phyloP scores from a whole-genome alignment of 2,329 filamentous ascomycete genomes.

The Venturia asperata region DNA sequence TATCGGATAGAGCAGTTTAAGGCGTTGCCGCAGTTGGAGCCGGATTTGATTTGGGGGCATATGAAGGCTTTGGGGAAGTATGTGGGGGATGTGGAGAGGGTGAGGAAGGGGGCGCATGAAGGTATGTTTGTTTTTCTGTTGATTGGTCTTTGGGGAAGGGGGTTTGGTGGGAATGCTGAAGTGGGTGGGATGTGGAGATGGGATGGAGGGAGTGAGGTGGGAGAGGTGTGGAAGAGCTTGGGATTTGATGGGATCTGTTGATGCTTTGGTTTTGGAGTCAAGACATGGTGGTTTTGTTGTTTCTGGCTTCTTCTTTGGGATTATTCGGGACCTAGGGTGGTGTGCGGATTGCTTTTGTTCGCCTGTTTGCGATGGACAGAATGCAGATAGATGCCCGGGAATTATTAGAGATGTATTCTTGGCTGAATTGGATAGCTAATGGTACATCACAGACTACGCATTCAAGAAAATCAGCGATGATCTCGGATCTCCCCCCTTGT shows the following conservation, averaged over 20 bases:
- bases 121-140: background rate
- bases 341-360: no score
- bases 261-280: no score
- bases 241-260: background rate
- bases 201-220: no score
- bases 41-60: constrained; percentile 19
- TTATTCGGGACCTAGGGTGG: no score
- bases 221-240: no score
- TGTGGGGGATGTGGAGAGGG: background rate
- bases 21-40: background rate
- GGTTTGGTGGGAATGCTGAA: no score
- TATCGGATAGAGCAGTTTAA: constrained; percentile 18
- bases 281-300: no score
- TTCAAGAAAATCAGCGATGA: constrained; percentile 27
- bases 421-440: background rate
- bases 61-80: constrained; percentile 17
- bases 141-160: background rate
- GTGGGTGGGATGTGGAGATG: background rate
- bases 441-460: constrained; percentile 28
- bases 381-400: no score
- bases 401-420: no score
- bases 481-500: constrained; percentile 26
- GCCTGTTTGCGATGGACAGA: no score
- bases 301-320: no score
- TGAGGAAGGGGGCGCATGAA: constrained; percentile 11